Evolutionary conservation across 306 rosid genomes (phyloP), one percentile per base, ranked within the genome.

Genomic region (Coriaria nepalensis): DNA sequence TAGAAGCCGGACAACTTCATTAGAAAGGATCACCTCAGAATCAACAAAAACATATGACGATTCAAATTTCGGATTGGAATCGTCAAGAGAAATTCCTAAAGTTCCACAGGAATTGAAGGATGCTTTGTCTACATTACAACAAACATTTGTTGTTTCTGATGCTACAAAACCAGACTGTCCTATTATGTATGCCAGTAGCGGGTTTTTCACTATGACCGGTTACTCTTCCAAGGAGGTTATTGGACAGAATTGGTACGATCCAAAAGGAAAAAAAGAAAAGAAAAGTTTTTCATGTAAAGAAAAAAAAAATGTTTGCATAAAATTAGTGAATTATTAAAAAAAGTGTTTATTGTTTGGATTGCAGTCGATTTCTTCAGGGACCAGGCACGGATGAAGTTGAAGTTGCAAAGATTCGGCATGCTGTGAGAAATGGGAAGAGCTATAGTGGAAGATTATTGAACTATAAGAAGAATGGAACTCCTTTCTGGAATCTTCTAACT

Each of bases 351-450:
- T 20, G 3, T 50, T 52, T 52, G 65, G 56, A 62, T 59, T 68
- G 74, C 82, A 88, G 97, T 62, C 97, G 97, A 52, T 90, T 90
- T 81, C 97, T 90, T 59, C 97, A 90, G 61, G 97, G 97, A 35
- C 76, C 80, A 9, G 94, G 73, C 13, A 84, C 97, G 6, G 97
- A 90, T 78, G 40, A 29, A 68, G 73, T 66, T 4, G 95, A 84
- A 73, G 95, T 84, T 55, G 74, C 48, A 0, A 90, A 79, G 72
- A 77, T 90, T 55, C 70, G 94, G 47, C 76, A 90, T 20, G 95
- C 95, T 6, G 70, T 71, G 49, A 73, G 59, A 63, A 70, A 57
- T 50, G 97, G 95, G 45, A 67, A 3, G 37, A 84, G 85, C 55
- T 90, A 77, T 71, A 81, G 92, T 15, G 92, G 97, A 0, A 79